phyloP scores from a whole-genome alignment of 352 stramenopile species.

The Pythium periplocum region DNA sequence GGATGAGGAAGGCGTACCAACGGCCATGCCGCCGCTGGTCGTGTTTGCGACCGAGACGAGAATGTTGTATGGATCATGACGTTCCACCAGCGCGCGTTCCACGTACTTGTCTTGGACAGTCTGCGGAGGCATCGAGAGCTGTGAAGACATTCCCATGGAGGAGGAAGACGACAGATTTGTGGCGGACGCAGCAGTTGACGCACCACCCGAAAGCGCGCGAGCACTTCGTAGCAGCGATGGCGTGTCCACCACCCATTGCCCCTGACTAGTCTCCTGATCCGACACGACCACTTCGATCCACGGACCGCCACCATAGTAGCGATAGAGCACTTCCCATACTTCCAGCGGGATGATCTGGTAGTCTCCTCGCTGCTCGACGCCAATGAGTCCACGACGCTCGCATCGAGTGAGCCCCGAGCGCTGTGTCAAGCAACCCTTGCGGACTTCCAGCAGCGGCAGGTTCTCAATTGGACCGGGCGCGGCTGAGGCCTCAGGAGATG shows the following conservation, averaged over 20 bases:
- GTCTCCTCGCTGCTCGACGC: constrained; percentile 18
- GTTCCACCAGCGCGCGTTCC: constrained; percentile 42
- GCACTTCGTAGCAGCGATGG: constrained; percentile 8
- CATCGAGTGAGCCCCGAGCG: constrained; percentile 33
- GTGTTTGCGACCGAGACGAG: constrained; percentile 8
- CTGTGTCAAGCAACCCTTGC: constrained; percentile 39
- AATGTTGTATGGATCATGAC: constrained; percentile 29
- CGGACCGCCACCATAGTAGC: constrained; percentile 61
- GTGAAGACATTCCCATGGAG: neutral
- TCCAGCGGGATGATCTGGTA: constrained; percentile 63
- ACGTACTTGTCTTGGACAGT: constrained; percentile 24
- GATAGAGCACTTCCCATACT: constrained; percentile 66
- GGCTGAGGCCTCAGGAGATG: constrained; percentile 10
- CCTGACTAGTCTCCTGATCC: constrained; percentile 14
- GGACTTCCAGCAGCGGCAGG: constrained; percentile 47
- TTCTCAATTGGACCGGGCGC: constrained; percentile 50
- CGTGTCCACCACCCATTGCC: constrained; percentile 19
- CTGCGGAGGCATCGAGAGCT: neutral
- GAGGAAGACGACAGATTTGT: neutral
- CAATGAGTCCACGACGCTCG: constrained; percentile 7
- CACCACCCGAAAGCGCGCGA: constrained; percentile 4
- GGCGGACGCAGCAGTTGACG: constrained; percentile 1
- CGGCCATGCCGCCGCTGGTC: constrained; percentile 2
- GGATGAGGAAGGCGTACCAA: neutral
- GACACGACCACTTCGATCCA: constrained; percentile 44